Percentiles rank a stretch among this genome's conserved stretches.
phyloP scores from a whole-genome alignment of 257 asterid genomes.

The Ligustrum vulgare region DNA sequence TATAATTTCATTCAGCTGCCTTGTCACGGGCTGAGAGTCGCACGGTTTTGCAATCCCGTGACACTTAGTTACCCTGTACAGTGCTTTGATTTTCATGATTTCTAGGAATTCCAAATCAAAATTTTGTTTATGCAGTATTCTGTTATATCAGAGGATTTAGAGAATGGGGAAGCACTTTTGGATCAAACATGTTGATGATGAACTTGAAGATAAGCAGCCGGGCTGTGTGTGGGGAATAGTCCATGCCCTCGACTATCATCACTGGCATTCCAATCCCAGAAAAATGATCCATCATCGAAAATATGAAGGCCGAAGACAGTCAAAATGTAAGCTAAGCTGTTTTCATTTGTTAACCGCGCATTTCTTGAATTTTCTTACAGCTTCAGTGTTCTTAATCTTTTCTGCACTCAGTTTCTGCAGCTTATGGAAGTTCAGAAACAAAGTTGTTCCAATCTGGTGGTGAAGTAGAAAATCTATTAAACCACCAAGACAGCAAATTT shows the following conservation, averaged over 20 bases:
- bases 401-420: conserved; percentile 20
- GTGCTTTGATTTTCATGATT: not conserved
- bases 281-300: conserved; percentile 40
- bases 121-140: not conserved
- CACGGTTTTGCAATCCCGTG: no score
- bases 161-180: conserved; percentile 57
- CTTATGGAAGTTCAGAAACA: conserved; percentile 26
- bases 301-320: conserved; percentile 23
- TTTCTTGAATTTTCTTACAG: not conserved
- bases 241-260: conserved; percentile 53
- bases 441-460: conserved; percentile 23
- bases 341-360: not conserved
- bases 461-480: conserved; percentile 40
- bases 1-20: not conserved
- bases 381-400: not conserved
- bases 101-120: not conserved
- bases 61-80: not conserved
- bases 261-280: conserved; percentile 47
- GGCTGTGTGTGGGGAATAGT: conserved; percentile 66
- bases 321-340: conserved; percentile 36
- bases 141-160: not conserved
- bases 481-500: conserved; percentile 34
- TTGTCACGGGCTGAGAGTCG: no score
- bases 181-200: conserved; percentile 33
- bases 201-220: conserved; percentile 33